These are phyloP conservation scores for Brettanomyces sp. DNA, from an alignment of 805 yeast genomes.

Conservation along the genomic window DNA sequence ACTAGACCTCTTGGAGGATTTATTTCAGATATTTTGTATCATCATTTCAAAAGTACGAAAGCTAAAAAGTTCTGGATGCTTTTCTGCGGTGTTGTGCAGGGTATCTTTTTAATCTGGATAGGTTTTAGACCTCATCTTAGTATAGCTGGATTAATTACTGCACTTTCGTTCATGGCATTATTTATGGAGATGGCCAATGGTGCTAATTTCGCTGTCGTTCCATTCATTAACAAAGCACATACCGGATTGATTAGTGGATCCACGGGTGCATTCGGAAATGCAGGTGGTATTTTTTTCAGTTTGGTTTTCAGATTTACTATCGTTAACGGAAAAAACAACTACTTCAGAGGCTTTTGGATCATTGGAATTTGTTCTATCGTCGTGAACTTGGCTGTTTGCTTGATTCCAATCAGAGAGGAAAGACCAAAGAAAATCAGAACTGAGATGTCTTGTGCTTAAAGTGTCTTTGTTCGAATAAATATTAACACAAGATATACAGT, in stretches of 20 bases:
- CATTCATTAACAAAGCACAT: conserved; percentile 25
- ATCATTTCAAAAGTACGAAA: conserved; percentile 18
- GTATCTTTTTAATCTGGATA: conserved; percentile 27
- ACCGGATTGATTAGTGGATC: conserved; percentile 29
- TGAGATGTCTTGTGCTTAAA: conserved; percentile 3
- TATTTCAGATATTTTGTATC: conserved; percentile 22
- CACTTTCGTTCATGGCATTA: conserved; percentile 22
- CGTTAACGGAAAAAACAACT: conserved; percentile 17
- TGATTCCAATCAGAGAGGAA: conserved; percentile 21
- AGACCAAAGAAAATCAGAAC: conserved; percentile 6
- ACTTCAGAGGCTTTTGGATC: conserved; percentile 24
- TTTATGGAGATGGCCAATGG: conserved; percentile 32
- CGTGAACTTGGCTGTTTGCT: conserved; percentile 13
- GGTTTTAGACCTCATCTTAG: conserved; percentile 22
- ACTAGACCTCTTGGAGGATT: conserved; percentile 24
- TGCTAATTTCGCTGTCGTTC: conserved; percentile 28
- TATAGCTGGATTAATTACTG: conserved; percentile 22
- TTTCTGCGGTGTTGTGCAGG: conserved; percentile 22
- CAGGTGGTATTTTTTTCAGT: conserved; percentile 28
- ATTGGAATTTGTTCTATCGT: conserved; percentile 23
- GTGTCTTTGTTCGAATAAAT: no score
- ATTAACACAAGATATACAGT: no score
- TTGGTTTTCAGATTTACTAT: conserved; percentile 26
- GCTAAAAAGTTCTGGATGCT: conserved; percentile 27
- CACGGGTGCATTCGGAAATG: conserved; percentile 28